These are phyloP conservation scores for Perkinsus marinus DNA, from an alignment of 169 alveolate genomes.

Conservation along the genomic window DNA sequence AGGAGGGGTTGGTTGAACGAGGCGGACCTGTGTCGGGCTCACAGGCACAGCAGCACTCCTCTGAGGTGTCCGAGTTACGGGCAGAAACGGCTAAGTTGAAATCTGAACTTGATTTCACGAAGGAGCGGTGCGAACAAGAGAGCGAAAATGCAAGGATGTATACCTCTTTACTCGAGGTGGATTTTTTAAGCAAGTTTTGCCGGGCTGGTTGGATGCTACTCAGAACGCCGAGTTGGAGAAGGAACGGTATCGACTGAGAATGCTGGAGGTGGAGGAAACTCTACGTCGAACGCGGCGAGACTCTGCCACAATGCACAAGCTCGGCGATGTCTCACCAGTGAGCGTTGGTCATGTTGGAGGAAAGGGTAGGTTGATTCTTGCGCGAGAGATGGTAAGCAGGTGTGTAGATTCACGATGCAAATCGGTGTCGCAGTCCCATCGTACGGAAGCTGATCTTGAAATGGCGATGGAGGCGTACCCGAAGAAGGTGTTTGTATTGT, in stretches of 20 bases:
- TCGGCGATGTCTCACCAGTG: not conserved
- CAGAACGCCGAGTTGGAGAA: not conserved
- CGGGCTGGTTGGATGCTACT: no score
- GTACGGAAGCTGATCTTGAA: not conserved
- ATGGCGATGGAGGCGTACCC: not conserved
- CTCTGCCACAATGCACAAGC: no score
- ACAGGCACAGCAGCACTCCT: not conserved
- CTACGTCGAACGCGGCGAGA: not conserved
- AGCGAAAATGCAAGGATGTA: not conserved
- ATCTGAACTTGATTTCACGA: not conserved
- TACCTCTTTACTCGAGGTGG: not conserved
- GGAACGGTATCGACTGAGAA: not conserved
- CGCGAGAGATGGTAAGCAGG: not conserved
- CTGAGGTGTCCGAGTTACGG: not conserved
- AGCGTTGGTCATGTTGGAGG: not conserved
- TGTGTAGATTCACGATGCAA: not conserved
- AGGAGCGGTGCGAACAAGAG: not conserved
- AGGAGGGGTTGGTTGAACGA: no score
- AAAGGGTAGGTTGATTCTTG: not conserved
- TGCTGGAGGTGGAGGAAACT: not conserved
- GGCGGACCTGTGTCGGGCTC: no score
- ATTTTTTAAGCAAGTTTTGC: no score
- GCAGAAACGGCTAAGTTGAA: not conserved
- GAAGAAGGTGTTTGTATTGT: not conserved
- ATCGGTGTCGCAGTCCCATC: not conserved